Evolutionary conservation across 345 rosid species (phyloP).

Genomic region (Zanthoxylum bungeanum): DNA sequence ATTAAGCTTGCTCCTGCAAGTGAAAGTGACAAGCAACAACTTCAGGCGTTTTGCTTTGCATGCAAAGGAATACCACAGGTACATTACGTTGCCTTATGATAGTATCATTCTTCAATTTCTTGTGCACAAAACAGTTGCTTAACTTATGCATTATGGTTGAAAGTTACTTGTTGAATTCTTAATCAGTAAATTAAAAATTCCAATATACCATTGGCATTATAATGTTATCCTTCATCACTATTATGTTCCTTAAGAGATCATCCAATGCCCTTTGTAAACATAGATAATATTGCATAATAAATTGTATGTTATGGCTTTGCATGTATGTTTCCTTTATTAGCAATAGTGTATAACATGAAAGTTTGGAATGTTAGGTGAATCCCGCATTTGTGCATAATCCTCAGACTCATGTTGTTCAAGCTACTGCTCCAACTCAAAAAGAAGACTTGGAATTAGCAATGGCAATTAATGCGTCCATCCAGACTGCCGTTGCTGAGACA

Average conservation of each 20-base stretch:
- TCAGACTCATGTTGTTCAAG: conserved; percentile 37
- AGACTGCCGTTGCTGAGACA: conserved; percentile 43
- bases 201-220: background rate
- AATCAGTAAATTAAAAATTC: background rate
- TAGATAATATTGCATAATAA: background rate
- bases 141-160: background rate
- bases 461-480: conserved; percentile 82
- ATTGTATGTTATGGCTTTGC: background rate
- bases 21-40: conserved; percentile 75
- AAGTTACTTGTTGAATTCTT: background rate
- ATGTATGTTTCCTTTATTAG: no score
- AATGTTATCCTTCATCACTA: background rate
- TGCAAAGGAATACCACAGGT: conserved; percentile 98
- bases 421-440: conserved; percentile 66
- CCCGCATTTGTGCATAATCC: conserved; percentile 59
- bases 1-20: conserved; percentile 68
- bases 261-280: background rate
- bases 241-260: background rate
- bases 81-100: conserved; percentile 12
- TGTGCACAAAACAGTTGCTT: background rate
- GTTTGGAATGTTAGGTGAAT: conserved; percentile 41
- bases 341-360: conserved; percentile 4
- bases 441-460: conserved; percentile 67
- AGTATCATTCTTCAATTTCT: conserved; percentile 7
- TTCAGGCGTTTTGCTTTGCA: conserved; percentile 83